Evolutionary conservation across 2,329 filamentous ascomycete species (phyloP), one percentile per base, ranked within the genome.

Genomic region (Sporothrix variecibatus): DNA sequence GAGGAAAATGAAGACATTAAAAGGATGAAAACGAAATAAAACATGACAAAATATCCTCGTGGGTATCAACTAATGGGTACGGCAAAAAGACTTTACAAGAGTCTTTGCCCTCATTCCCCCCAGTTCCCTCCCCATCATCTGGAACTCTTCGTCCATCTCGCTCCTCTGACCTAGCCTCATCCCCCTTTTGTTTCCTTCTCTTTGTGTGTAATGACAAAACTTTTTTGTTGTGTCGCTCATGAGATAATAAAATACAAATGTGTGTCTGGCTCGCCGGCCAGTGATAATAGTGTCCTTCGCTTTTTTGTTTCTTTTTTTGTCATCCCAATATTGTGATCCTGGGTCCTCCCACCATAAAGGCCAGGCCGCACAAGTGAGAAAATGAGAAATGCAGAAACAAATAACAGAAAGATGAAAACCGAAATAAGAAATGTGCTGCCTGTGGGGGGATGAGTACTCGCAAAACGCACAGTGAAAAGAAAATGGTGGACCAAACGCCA

Each of bases 401-500:
- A 72, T 28, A 60, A 28, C 28, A 51, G 31, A 62, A 65, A 38
- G 17, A 60, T n/a, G n/a, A 64, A 72, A 65, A 65, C 26, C 43
- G 58, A 68, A 20, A 58, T 31, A 49, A 40, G 26, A 46, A 26
- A 7, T 8, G n/a, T 62, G 31, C 34, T n/a, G 58, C 1, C 6
- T 49, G 43, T 20, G 23, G 1, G 23, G 1, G 17, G 28, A 12
- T 1, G 12, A 11, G 28, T 28, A n/a, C n/a, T 26, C n/a, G 31
- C 51, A 40, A 46, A 23, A 71, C 11, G 17, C 58, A 71, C 28
- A 60, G 43, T 31, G 65, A 64, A 65, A 73, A 15, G 68, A 46
- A 51, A 53, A 53, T 38, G 43, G 46, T 53, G 28, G 67, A 71
- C 72, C 60, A 74, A 75, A 75, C 74, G 69, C 74, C 74, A 72